Conservation (phyloP, 306 rosid genomes). For the Cucumis melo region DNA sequence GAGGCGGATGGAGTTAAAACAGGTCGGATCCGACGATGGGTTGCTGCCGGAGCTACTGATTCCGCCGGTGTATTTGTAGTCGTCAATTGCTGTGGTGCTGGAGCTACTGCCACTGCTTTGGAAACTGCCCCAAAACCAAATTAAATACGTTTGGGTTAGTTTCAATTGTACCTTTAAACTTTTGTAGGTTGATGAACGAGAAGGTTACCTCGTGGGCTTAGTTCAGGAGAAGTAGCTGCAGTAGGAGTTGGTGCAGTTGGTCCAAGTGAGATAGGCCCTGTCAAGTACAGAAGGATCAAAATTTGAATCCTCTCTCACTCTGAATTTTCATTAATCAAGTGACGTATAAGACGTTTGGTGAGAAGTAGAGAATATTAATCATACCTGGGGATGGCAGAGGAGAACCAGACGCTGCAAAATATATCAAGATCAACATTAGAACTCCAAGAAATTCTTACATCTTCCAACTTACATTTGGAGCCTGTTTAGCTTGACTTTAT, state of each 20-base stretch:
- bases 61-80: not conserved
- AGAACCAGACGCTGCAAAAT: conserved; percentile 36
- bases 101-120: conserved; percentile 4
- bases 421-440: not conserved
- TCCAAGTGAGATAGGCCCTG: conserved; percentile 5
- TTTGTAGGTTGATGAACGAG: not conserved
- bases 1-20: not conserved
- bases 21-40: conserved; percentile 6
- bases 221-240: not conserved
- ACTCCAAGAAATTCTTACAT: not conserved
- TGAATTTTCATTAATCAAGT: not conserved
- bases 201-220: conserved; percentile 1
- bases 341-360: not conserved
- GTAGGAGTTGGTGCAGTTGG: not conserved
- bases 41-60: not conserved
- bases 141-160: not conserved
- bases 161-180: not conserved
- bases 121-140: not conserved
- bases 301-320: not conserved
- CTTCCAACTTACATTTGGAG: too few relatives aligned
- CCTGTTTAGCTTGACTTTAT: not conserved
- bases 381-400: conserved; percentile 70
- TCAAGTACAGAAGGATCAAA: not conserved
- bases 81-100: not conserved
- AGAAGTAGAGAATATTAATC: not conserved